These are phyloP conservation scores for Mercurialis annua DNA, from an alignment of 345 rosid genomes.

Conservation along the genomic window DNA sequence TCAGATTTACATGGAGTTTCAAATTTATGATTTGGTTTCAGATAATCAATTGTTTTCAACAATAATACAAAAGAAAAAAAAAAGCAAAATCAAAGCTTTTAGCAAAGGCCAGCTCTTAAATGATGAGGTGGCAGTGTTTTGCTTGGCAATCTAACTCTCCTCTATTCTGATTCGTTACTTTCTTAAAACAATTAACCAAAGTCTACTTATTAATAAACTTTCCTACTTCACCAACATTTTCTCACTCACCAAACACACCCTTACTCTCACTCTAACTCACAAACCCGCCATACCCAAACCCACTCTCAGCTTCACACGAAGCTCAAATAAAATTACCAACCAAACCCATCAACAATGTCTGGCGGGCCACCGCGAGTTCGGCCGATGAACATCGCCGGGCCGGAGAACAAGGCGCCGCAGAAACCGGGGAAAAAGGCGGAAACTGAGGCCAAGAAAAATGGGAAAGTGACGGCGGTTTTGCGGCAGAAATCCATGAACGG, in stretches of 20 bases:
- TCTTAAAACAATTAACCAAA: neutral
- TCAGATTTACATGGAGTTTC: no score
- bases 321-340: no score
- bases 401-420: conserved; percentile 56
- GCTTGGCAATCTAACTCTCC: conserved; percentile 2
- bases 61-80: neutral
- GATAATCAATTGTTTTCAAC: no score
- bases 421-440: conserved; percentile 35
- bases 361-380: conserved; percentile 54
- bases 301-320: no score
- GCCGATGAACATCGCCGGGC: conserved; percentile 39
- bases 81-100: neutral
- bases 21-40: no score
- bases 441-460: conserved; percentile 37
- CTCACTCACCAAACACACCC: conserved; percentile 4
- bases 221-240: neutral
- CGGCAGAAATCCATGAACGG: conserved; percentile 21
- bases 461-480: conserved; percentile 11
- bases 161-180: neutral
- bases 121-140: conserved; percentile 12
- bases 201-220: neutral
- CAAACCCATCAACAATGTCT: conserved; percentile 39
- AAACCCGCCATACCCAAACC: neutral
- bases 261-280: neutral
- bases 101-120: neutral